phyloP scores from a whole-genome alignment of 2,329 filamentous ascomycete genomes.

The Aureobasidium pullulans region DNA sequence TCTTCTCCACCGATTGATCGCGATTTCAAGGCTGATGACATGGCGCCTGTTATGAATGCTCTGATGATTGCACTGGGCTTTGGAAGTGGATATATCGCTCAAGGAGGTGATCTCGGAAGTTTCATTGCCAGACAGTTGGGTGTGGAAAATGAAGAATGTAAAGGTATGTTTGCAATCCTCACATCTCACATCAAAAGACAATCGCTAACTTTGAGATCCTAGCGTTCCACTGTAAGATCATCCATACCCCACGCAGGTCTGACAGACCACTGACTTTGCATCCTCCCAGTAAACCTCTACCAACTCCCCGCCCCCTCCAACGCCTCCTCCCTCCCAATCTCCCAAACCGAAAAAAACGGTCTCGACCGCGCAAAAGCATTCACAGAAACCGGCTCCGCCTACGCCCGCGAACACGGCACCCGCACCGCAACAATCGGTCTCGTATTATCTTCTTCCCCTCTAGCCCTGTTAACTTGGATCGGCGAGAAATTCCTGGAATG shows the following conservation, averaged over 20 bases:
- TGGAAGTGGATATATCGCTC: conserved; percentile 43
- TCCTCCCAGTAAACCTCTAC: not conserved
- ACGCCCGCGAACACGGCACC: conserved; percentile 47
- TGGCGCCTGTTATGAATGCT: conserved; percentile 41
- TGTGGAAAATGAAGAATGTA: conserved; percentile 38
- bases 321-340: conserved; percentile 18
- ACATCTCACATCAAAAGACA: no score
- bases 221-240: not conserved
- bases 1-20: conserved; percentile 39
- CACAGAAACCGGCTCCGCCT: conserved; percentile 37
- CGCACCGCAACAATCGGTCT: conserved; percentile 51
- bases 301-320: conserved; percentile 21
- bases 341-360: conserved; percentile 31
- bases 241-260: no score
- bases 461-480: conserved; percentile 53
- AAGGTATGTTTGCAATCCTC: conserved; percentile 29
- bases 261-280: no score
- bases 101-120: conserved; percentile 52
- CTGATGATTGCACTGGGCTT: conserved; percentile 50
- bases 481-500: conserved; percentile 52
- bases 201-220: no score
- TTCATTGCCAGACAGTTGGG: conserved; percentile 38
- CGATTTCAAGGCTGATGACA: conserved; percentile 36
- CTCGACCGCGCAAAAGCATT: conserved; percentile 35
- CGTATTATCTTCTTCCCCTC: conserved; percentile 44